Percentiles rank a stretch among this genome's conserved stretches.
These are phyloP conservation scores for Penicillium sp. DNA, from an alignment of 2,329 filamentous ascomycete genomes.

Conservation along the genomic window DNA sequence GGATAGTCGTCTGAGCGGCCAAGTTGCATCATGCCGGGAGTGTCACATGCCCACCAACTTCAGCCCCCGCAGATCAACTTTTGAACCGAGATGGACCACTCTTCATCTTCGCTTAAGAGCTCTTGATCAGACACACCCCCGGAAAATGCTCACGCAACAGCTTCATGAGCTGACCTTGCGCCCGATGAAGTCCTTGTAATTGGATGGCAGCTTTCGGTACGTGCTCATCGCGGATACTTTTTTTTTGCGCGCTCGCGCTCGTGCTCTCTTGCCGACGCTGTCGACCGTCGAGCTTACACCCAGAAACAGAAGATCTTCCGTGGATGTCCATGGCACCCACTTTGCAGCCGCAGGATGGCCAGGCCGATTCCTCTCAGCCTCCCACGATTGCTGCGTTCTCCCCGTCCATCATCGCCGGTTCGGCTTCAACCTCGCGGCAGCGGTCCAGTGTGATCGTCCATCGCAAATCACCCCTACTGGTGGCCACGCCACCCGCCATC, in stretches of 20 bases:
- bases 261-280: constrained; percentile 14
- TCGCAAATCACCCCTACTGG: constrained; percentile 87
- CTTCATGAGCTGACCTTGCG: constrained; percentile 20
- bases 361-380: constrained; percentile 42
- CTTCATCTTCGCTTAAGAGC: constrained; percentile 2
- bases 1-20: background rate
- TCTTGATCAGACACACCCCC: constrained; percentile 5
- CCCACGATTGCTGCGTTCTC: constrained; percentile 89
- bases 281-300: constrained; percentile 8
- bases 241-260: background rate
- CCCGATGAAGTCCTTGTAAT: constrained; percentile 32
- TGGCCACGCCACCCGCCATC: constrained; percentile 89
- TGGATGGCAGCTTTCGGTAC: constrained; percentile 49
- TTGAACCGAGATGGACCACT: constrained; percentile 16
- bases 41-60: constrained; percentile 20
- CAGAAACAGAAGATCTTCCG: constrained; percentile 40
- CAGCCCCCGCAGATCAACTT: constrained; percentile 19
- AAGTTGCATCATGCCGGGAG: background rate
- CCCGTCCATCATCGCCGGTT: constrained; percentile 67
- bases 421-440: constrained; percentile 63
- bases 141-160: constrained; percentile 24
- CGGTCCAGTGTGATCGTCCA: constrained; percentile 91
- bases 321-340: constrained; percentile 51
- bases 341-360: constrained; percentile 34
- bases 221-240: constrained; percentile 2